Conservation (phyloP, 1,284 basidiomycete species). For the Chiua sp. region DNA sequence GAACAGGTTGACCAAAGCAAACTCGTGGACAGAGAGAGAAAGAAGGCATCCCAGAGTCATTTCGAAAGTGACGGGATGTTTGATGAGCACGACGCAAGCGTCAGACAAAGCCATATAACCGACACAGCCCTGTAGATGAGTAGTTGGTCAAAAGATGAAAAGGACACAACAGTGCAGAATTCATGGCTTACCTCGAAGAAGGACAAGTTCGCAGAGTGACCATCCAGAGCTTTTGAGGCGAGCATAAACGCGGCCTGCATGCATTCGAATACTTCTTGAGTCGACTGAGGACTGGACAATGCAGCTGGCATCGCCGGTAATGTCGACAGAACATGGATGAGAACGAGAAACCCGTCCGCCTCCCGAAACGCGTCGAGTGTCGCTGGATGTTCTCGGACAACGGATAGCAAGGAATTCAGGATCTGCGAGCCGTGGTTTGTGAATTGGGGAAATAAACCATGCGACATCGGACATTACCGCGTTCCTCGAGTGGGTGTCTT, state of each 20-base stretch:
- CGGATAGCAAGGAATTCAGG: slow-evolving; percentile 62
- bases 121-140: slow-evolving; percentile 55
- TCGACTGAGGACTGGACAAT: slow-evolving; percentile 45
- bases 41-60: slow-evolving; percentile 66
- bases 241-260: slow-evolving; percentile 64
- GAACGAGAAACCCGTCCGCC: slow-evolving; percentile 76
- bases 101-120: slow-evolving; percentile 67
- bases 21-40: slow-evolving; percentile 66
- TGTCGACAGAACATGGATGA: slow-evolving; percentile 73
- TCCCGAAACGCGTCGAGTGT: slow-evolving; percentile 81
- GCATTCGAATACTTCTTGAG: slow-evolving; percentile 55
- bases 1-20: slow-evolving; percentile 60
- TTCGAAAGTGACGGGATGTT: slow-evolving; percentile 52
- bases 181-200: slow-evolving; percentile 69
- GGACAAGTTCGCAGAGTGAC: slow-evolving; percentile 57
- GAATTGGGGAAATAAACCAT: neutral
- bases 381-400: slow-evolving; percentile 60
- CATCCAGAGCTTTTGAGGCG: slow-evolving; percentile 64
- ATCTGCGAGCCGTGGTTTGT: slow-evolving; percentile 44
- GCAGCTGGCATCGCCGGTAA: slow-evolving; percentile 41
- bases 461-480: slow-evolving; percentile 19
- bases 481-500: slow-evolving; percentile 22
- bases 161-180: neutral
- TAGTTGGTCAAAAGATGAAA: neutral
- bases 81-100: slow-evolving; percentile 56